Conservation (phyloP, 768 basidiomycete species). For the Lyophyllum decastes region DNA sequence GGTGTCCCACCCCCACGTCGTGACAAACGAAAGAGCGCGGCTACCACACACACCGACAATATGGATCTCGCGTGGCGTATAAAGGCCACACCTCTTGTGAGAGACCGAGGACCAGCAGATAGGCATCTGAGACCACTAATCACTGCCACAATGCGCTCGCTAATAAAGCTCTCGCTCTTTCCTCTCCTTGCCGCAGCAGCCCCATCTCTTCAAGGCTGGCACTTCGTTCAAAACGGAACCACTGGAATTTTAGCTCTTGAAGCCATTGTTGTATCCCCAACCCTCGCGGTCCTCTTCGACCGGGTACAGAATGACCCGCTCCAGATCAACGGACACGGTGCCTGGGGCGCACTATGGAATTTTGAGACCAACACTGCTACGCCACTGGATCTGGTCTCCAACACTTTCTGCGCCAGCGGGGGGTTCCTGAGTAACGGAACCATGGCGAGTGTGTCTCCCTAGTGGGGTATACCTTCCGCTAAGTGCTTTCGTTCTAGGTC, state of each 20-base stretch:
- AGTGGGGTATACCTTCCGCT: background rate
- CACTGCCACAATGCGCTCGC: background rate
- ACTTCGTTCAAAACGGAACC: conserved; percentile 22
- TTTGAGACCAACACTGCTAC: conserved; percentile 37
- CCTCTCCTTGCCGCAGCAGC: conserved; percentile 3
- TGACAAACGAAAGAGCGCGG: background rate
- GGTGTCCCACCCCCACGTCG: background rate
- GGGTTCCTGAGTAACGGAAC: conserved; percentile 42
- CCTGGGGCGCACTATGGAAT: conserved; percentile 46
- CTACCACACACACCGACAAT: background rate
- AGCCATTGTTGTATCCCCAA: conserved; percentile 23
- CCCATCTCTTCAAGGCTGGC: conserved; percentile 15
- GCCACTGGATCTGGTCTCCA: conserved; percentile 30
- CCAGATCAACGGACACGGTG: conserved; percentile 38
- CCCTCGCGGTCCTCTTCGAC: conserved; percentile 19
- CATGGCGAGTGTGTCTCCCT: background rate
- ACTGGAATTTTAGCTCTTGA: conserved; percentile 23
- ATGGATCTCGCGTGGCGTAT: background rate
- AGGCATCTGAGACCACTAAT: background rate
- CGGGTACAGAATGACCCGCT: conserved; percentile 33
- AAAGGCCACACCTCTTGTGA: background rate
- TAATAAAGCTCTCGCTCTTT: background rate
- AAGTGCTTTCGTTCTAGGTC: background rate
- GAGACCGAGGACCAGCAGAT: background rate
- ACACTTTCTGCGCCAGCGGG: conserved; percentile 44